Evolutionary conservation across 495 filamentous ascomycete species (phyloP), one percentile per base, ranked within the genome.

Genomic region (Hypomontagnella submonticulosa): DNA sequence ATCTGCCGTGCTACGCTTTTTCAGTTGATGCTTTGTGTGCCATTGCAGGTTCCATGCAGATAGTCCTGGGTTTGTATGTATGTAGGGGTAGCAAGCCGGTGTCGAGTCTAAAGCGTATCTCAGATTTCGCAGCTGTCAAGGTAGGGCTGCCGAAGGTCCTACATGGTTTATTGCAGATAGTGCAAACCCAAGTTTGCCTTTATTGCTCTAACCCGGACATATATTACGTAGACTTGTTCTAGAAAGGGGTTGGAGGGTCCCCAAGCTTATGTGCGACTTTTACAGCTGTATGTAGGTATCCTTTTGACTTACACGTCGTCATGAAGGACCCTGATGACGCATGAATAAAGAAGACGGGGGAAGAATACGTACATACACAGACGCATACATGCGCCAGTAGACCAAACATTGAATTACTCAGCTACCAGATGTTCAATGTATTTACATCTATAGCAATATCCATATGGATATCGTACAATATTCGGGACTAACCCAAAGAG

Each of bases 321-420:
- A 68, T 30, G 18, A 63, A 46, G 42, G 59, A 48, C 52, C 58
- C 57, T 63, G 54, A 63, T 68, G 59, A 68, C 59, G 53, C 65
- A 61, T 67, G 47, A 55, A 53, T 54, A 51, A 61, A 48, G n/a
- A 16, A 4, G 12, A 48, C 9, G 15, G 19, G 20, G 27, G 30
- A 48, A 55, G 56, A 12, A 57, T 5, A 49, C 11, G 4, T 9
- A 34, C 30, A 27, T 27, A 27, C 23, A 27, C 23, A 3, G 23
- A 27, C 6, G 6, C 23, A 27, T 27, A 8, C n/a, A 53, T 40
- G 49, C 16, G 33, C 34, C 49, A 27, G 18, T 11, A 15, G n/a
- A n/a, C n/a, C n/a, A n/a, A n/a, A n/a, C 33, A 53, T n/a, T 23
- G 8, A 51, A 53, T 20, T 53, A 53, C 15, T 27, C 12, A 0